Evolutionary conservation across 345 rosid species (phyloP).

Genomic region (Salix exigua): DNA sequence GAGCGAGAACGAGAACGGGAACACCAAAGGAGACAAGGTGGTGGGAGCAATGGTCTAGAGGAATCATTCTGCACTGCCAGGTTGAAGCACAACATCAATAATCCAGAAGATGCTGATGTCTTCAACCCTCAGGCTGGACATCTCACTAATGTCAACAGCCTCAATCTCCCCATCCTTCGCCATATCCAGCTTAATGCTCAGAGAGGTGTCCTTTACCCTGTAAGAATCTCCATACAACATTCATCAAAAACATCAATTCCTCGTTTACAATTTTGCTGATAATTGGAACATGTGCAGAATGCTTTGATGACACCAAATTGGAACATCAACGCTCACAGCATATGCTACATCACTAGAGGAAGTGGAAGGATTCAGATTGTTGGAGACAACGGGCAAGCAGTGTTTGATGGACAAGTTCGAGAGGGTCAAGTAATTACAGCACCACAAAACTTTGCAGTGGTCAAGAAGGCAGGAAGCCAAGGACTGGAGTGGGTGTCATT

Average conservation of each 20-base stretch:
- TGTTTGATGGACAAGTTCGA: conserved; percentile 21
- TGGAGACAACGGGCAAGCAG: conserved; percentile 20
- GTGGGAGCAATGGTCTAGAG: conserved; percentile 42
- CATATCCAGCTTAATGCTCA: conserved; percentile 50
- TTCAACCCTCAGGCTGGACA: conserved; percentile 65
- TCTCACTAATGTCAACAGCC: conserved; percentile 46
- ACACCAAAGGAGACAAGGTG: not conserved
- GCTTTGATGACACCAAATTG: conserved; percentile 30
- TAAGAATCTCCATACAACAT: not conserved
- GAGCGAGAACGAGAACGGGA: not conserved
- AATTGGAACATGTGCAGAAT: conserved; percentile 18
- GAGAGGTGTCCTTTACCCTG: conserved; percentile 43
- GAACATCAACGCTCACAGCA: conserved; percentile 38
- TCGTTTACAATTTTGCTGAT: not conserved
- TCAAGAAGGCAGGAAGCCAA: conserved; percentile 26
- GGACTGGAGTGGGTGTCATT: conserved; percentile 39
- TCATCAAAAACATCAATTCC: not conserved
- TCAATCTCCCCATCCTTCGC: conserved; percentile 48
- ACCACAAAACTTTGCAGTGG: conserved; percentile 31
- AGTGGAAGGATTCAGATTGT: conserved; percentile 30
- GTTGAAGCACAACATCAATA: conserved; percentile 38
- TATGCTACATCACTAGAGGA: conserved; percentile 33
- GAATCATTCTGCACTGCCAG: conserved; percentile 52
- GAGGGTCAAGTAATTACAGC: conserved; percentile 36
- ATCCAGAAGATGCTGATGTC: conserved; percentile 45